These are phyloP conservation scores for Epicoccum nigrum DNA, from an alignment of 2,329 filamentous ascomycete species.

Conservation along the genomic window DNA sequence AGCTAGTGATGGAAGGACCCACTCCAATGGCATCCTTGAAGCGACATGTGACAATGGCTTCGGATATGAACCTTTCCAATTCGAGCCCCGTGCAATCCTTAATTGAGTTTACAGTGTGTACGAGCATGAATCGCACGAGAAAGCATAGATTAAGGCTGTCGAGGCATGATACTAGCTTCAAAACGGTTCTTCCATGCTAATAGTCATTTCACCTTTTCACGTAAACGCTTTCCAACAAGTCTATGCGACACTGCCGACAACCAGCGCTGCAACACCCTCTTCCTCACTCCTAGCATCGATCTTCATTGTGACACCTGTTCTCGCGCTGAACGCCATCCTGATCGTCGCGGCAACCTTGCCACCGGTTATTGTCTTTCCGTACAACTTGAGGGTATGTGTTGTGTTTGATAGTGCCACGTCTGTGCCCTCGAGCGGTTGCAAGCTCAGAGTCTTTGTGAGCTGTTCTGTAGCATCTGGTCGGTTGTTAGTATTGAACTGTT, in stretches of 20 bases:
- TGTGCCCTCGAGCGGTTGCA: conserved; percentile 93
- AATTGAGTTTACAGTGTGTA: no score
- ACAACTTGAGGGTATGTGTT: conserved; percentile 92
- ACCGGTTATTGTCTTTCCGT: conserved; percentile 92
- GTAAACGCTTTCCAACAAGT: background rate
- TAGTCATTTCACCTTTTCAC: conserved; percentile 10
- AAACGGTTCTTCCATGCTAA: conserved; percentile 6
- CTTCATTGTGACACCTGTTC: conserved; percentile 94
- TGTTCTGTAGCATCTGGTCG: conserved; percentile 85
- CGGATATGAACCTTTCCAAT: no score
- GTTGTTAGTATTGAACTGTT: conserved; percentile 20
- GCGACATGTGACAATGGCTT: background rate
- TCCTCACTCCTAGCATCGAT: conserved; percentile 92
- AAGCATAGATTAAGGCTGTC: no score
- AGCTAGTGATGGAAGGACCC: background rate
- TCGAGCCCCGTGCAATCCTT: no score
- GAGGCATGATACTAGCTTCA: background rate
- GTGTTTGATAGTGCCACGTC: conserved; percentile 87
- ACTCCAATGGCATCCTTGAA: background rate
- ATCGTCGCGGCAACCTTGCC: conserved; percentile 87
- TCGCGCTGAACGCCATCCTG: conserved; percentile 91
- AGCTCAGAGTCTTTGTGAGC: conserved; percentile 80
- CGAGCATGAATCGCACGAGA: no score
- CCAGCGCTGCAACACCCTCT: conserved; percentile 82
- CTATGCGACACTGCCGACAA: conserved; percentile 83